Evolutionary conservation across 2,329 filamentous ascomycete species (phyloP).

Genomic region (Setomelanomma holmii): DNA sequence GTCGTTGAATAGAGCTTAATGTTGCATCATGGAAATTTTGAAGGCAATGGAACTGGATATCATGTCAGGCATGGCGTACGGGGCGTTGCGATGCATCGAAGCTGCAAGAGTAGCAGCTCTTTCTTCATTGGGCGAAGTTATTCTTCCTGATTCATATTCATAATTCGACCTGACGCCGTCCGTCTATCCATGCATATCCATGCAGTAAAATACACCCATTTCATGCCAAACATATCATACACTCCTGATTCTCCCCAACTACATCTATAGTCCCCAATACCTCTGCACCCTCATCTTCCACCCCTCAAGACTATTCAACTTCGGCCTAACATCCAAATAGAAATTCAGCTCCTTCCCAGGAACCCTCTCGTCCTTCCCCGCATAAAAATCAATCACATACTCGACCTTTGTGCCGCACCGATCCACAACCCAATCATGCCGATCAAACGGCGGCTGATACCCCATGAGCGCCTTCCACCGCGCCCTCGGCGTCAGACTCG

Average conservation of each 20-base stretch:
- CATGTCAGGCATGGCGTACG: not conserved
- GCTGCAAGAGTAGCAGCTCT: not conserved
- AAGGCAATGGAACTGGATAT: not conserved
- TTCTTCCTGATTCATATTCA: not conserved
- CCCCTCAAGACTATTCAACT: slow-evolving; percentile 69
- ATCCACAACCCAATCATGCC: slow-evolving; percentile 97
- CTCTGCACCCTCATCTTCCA: slow-evolving; percentile 62
- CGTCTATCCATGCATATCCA: no score
- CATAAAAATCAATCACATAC: slow-evolving; percentile 98
- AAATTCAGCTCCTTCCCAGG: slow-evolving; percentile 63
- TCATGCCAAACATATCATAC: slow-evolving; percentile 1
- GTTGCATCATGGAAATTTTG: not conserved
- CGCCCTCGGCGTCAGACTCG: slow-evolving; percentile 78
- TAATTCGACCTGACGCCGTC: not conserved
- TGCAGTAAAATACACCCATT: no score
- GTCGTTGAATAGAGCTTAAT: not conserved
- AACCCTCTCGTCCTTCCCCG: slow-evolving; percentile 65
- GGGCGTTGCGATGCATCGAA: not conserved
- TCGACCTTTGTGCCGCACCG: slow-evolving; percentile 85
- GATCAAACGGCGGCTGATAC: slow-evolving; percentile 91
- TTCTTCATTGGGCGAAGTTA: not conserved
- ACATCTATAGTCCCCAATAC: slow-evolving; percentile 54
- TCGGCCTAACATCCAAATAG: slow-evolving; percentile 70
- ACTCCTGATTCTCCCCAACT: not conserved
- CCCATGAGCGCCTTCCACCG: slow-evolving; percentile 82